phyloP scores from a whole-genome alignment of 1,284 basidiomycete species.

The Leccinum angustisporum region DNA sequence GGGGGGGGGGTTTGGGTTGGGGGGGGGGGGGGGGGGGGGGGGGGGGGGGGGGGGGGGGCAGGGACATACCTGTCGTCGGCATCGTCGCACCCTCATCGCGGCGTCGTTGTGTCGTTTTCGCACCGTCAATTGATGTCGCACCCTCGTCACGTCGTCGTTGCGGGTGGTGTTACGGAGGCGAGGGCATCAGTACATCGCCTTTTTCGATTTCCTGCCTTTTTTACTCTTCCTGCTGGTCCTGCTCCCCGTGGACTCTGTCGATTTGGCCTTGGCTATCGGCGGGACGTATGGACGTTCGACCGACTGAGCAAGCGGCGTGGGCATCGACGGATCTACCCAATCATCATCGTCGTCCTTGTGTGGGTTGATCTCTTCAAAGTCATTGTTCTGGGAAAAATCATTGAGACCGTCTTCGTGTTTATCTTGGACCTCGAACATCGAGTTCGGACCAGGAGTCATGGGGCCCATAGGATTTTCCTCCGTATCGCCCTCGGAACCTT shows the following conservation, averaged over 20 bases:
- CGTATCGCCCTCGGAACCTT: slow-evolving; percentile 53
- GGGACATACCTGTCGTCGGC: too few species aligned
- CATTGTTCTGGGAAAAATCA: slow-evolving; percentile 20
- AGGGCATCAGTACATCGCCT: slow-evolving; percentile 38
- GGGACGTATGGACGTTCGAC: slow-evolving; percentile 36
- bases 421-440: slow-evolving; percentile 42
- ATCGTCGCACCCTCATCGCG: too few species aligned
- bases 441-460: slow-evolving; percentile 58
- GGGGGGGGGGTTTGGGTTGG: too few species aligned
- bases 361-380: slow-evolving; percentile 37
- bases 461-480: slow-evolving; percentile 68
- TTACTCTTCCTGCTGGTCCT: slow-evolving; percentile 27
- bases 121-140: too few species aligned
- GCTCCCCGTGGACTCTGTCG: slow-evolving; percentile 30
- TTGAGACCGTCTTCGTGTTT: slow-evolving; percentile 19
- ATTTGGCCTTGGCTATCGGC: slow-evolving; percentile 33
- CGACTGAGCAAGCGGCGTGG: slow-evolving; percentile 37
- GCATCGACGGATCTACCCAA: slow-evolving; percentile 55
- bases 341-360: slow-evolving; percentile 49
- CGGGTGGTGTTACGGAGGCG: slow-evolving; percentile 16
- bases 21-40: too few species aligned
- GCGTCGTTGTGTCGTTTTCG: too few species aligned
- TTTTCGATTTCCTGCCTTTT: slow-evolving; percentile 32
- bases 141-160: too few species aligned
- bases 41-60: too few species aligned